Conservation (phyloP, 352 stramenopile species). For the Achlya hypogyna region DNA sequence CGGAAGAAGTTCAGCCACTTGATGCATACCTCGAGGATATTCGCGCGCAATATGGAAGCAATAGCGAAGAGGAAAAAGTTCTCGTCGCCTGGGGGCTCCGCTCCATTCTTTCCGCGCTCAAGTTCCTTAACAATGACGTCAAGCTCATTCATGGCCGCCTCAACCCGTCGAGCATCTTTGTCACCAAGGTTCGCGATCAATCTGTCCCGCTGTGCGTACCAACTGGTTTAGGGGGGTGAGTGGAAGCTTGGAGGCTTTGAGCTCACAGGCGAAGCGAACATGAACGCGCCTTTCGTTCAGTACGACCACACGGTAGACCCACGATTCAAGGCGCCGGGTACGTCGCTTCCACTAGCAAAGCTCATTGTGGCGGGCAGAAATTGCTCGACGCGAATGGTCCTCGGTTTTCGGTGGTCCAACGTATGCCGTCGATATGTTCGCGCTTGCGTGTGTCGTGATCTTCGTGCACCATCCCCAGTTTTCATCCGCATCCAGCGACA, state of each 20-base stretch:
- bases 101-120: slow-evolving; percentile 86
- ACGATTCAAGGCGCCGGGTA: slow-evolving; percentile 73
- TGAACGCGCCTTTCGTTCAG: slow-evolving; percentile 56
- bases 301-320: slow-evolving; percentile 68
- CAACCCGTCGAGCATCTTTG: slow-evolving; percentile 86
- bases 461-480: slow-evolving; percentile 63
- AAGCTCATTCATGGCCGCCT: slow-evolving; percentile 90
- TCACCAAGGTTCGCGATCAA: slow-evolving; percentile 66
- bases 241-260: slow-evolving; percentile 94
- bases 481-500: slow-evolving; percentile 15
- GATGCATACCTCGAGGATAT: slow-evolving; percentile 80
- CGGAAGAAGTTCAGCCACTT: slow-evolving; percentile 88
- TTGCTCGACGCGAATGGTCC: slow-evolving; percentile 70
- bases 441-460: slow-evolving; percentile 68
- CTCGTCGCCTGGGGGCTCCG: slow-evolving; percentile 90
- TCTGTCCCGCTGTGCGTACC: not conserved
- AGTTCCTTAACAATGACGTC: slow-evolving; percentile 91
- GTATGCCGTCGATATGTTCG: slow-evolving; percentile 61
- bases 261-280: slow-evolving; percentile 79
- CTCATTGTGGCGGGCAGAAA: slow-evolving; percentile 55
- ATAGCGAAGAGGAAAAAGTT: slow-evolving; percentile 67
- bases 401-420: slow-evolving; percentile 37
- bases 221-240: slow-evolving; percentile 65
- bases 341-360: slow-evolving; percentile 26
- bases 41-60: slow-evolving; percentile 42